Base-by-base conservation (phyloP, 345 rosid genomes). In the Adansonia digitata region DNA sequence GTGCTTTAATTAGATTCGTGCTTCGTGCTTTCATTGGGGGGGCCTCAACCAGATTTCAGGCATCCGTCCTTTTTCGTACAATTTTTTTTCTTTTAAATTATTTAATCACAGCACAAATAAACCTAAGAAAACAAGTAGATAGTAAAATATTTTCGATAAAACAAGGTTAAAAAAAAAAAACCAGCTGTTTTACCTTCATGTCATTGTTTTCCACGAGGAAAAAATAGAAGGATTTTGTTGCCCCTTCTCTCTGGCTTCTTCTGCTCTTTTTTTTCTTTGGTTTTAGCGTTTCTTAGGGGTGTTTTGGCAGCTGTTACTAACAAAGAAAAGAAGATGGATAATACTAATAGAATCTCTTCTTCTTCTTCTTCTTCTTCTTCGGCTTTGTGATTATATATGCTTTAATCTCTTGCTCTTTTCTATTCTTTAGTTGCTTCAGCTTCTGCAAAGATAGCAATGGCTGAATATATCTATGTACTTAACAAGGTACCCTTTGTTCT, bases 391-490 rank as follows among this genome's bases (percentile, higher is more conserved):
- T 42, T 66, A 24, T 27, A 46, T 45, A 62, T n/a, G 34, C 49
- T 20, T 17, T 14, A 26, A 31, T 27, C 37, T 26, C 51, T 15
- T 15, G 59, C 43, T 49, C 37, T 71, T 72, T 66, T 75, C 17
- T 57, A 43, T 70, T 49, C 40, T 35, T 7, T 42, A 75, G 5
- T 52, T 62, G 46, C 73, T 67, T 77, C 45, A 42, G 79, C 80
- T 81, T 66, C 86, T 76, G 80, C 75, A 77, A 71, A 51, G 29
- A 42, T 75, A 74, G 62, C 84, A 82, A 92, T 92, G 97, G 94
- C 92, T 7, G 94, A 88, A 70, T 90, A 78, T 74, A 80, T 92
- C 74, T 90, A 60, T 82, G 69, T 88, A 60, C 42, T 81, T 65
- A 81, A 83, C 78, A 89, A 91, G 96, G 97, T 91, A 61, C 60